Base-by-base conservation (phyloP, 306 rosid species). In the Sphenostylis stenocarpa region DNA sequence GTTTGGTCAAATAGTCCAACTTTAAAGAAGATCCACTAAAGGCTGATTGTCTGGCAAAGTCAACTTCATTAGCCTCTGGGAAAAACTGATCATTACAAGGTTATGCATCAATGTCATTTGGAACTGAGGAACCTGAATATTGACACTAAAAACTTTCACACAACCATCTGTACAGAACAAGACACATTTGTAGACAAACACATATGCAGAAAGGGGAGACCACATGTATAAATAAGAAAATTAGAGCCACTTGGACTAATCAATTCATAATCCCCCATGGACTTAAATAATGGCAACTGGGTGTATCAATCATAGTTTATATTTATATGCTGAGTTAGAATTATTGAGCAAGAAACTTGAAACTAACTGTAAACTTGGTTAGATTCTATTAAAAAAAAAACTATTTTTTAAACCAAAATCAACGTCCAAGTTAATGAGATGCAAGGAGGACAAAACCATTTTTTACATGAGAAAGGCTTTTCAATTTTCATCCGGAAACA, bases 1-100 rank as follows among this genome's bases (percentile, higher is more conserved):
- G 98, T 86, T 94, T 94, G 23, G 98, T 94, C 83, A 94, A 82
- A 78, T 92, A 94, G 79, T 94, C 98, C 88, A 94, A 74, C 90
- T 89, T 94, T 73, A 94, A 89, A 73, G 91, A 87, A 53, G 88
- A 88, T 82, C 98, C 98, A 62, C 83, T 87, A 67, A 94, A 94
- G 62, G 39, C 90, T 13, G 96, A 83, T 52, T 90, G 78, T 86
- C 97, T 94, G 16, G 98, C 97, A 78, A 90, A 90, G 77, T 87
- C 77, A 69, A 94, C 98, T 86, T 94, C 98, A 38, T 70, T 94
- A 77, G 98, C 98, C 91, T 94, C 98, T 4, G 97, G 98, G 76
- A 95, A 95, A 83, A 95, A 95, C 97, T 95, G 93, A 45, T 83
- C 69, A 61, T 82, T 70, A 83, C 72, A 83, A 58, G 76, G 82